Evolutionary conservation across 306 rosid genomes (phyloP), one percentile per base, ranked within the genome.

Genomic region (Inga leiocalycina): DNA sequence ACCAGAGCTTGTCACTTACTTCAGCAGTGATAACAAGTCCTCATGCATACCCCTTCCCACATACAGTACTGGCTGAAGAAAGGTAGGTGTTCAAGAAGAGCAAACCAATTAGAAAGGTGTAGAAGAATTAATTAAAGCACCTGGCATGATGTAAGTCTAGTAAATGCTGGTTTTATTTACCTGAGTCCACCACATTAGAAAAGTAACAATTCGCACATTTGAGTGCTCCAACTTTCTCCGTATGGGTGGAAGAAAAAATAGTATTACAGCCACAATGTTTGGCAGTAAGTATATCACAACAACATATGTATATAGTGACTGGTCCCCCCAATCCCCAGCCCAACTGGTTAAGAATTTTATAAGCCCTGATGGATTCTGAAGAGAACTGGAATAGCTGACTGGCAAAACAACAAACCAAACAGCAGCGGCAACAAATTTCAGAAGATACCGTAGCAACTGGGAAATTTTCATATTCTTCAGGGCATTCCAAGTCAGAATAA

Each of bases 131-230:
- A 59, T 71, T 35, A 62, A 43, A 77, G 52, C 64, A 78, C 69
- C 34, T 46, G 46, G 57, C 77, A 71, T 49, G 57, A 19, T 39
- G 66, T 30, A 16, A 75, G 59, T 79, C n/a, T 32, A 67, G 77
- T 19, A 79, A 65, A 85, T 43, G 72, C 43, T 57, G 66, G 83
- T 78, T 74, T 57, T 84, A 22, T 93, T 90, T 77, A 88, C 99
- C 97, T 94, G 99, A 88, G 98, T 91, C 99, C 99, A 97, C 99
- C 99, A 94, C 97, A 91, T 92, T 43, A 92, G 48, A 74, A 97
- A 85, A 76, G 97, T 91, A 85, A 92, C 10, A 73, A 91, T 76
- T 81, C 87, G 80, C 86, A 79, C 83, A 77, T 97, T 92, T 62
- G 99, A 94, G 64, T 95, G 91, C 88, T 97, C 99, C 91, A 94